Percentiles rank a stretch among this genome's conserved stretches.
Evolutionary conservation across 768 basidiomycete species (phyloP).

Genomic region (Suillus bovinus): DNA sequence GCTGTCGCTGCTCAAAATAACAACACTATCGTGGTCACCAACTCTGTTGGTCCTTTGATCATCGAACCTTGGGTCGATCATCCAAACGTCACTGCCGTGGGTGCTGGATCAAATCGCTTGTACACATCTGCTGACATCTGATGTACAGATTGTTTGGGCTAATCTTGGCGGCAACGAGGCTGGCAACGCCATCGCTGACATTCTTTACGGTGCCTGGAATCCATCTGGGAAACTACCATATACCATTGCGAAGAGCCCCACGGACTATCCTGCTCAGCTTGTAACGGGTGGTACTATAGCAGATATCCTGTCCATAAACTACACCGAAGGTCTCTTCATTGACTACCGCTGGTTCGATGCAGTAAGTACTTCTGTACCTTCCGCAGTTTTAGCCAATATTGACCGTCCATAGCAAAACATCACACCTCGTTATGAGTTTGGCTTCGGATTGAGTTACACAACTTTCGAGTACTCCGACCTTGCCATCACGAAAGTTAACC

Average conservation of each 20-base stretch:
- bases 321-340: constrained; percentile 64
- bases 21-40: constrained; percentile 80
- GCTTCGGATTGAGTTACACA: constrained; percentile 88
- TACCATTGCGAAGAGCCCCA: constrained; percentile 62
- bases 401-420: constrained; percentile 53
- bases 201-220: constrained; percentile 76
- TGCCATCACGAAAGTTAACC: constrained; percentile 41
- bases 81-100: constrained; percentile 69
- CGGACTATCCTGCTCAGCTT: constrained; percentile 52
- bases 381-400: background rate
- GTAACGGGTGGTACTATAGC: constrained; percentile 23
- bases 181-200: constrained; percentile 74
- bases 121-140: constrained; percentile 14
- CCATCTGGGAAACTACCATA: constrained; percentile 74
- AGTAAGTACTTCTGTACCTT: constrained; percentile 39
- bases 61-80: constrained; percentile 74
- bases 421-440: constrained; percentile 84
- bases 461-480: constrained; percentile 71
- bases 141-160: constrained; percentile 44
- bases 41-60: constrained; percentile 73
- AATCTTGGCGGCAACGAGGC: constrained; percentile 73
- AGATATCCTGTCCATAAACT: constrained; percentile 51
- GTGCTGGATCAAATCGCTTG: constrained; percentile 36
- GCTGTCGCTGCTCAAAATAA: constrained; percentile 65
- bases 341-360: constrained; percentile 77